phyloP scores from a whole-genome alignment of 352 stramenopile genomes.

The Peronosclerospora sorghi region DNA sequence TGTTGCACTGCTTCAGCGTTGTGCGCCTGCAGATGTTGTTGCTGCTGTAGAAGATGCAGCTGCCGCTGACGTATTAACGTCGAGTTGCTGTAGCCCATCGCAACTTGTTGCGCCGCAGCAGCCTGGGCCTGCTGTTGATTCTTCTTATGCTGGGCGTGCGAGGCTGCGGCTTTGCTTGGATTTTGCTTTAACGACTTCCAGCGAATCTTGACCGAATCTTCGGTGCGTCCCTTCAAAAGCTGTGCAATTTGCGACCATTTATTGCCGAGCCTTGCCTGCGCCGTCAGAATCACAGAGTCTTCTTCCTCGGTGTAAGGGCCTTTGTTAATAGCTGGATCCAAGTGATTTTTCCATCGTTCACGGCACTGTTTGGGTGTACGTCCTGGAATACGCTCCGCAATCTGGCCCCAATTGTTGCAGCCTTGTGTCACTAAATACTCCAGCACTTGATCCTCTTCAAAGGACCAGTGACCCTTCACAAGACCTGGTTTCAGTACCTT shows the following conservation, averaged over 20 bases:
- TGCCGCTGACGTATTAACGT: constrained; percentile 58
- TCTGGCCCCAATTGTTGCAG: constrained; percentile 90
- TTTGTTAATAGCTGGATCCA: constrained; percentile 90
- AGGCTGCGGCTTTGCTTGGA: constrained; percentile 60
- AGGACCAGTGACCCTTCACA: constrained; percentile 92
- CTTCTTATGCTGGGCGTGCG: constrained; percentile 70
- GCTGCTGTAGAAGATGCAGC: constrained; percentile 57
- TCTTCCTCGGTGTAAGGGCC: constrained; percentile 91
- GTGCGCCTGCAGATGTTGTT: constrained; percentile 55
- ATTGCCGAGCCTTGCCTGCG: constrained; percentile 88
- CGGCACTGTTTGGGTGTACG: constrained; percentile 88
- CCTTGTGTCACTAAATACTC: constrained; percentile 82
- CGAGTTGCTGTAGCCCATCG: constrained; percentile 49
- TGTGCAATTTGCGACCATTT: constrained; percentile 95
- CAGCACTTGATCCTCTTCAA: constrained; percentile 91
- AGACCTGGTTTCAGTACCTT: constrained; percentile 92
- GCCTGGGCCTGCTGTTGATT: constrained; percentile 51
- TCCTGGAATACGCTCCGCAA: constrained; percentile 87
- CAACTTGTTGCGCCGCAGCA: constrained; percentile 26
- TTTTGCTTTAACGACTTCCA: constrained; percentile 87
- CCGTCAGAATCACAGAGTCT: constrained; percentile 87
- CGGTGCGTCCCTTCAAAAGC: constrained; percentile 80
- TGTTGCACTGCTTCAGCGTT: constrained; percentile 49
- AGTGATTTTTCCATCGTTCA: constrained; percentile 86
- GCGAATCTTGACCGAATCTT: constrained; percentile 92